Conservation (phyloP, 2,329 filamentous ascomycete genomes). For the Incumbomyces delicatus region DNA sequence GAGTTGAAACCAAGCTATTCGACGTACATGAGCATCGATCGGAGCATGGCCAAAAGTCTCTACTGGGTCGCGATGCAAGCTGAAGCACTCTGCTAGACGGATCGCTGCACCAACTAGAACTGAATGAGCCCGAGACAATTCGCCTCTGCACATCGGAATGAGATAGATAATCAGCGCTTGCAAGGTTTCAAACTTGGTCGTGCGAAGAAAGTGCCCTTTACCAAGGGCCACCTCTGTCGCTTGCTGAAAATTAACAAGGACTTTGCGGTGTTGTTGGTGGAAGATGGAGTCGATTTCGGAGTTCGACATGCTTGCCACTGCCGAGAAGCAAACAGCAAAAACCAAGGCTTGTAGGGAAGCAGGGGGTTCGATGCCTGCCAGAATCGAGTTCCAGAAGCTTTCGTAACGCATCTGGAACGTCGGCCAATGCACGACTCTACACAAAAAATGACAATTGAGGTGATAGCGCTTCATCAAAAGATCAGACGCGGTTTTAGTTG, state of each 20-base stretch:
- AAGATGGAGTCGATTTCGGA: constrained; percentile 43
- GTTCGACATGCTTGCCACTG: constrained; percentile 56
- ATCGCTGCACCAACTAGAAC: constrained; percentile 63
- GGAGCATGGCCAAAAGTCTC: constrained; percentile 52
- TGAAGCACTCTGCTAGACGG: constrained; percentile 68
- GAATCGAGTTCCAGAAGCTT: constrained; percentile 55
- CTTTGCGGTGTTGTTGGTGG: constrained; percentile 45
- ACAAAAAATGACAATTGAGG: constrained; percentile 56
- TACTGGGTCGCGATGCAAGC: constrained; percentile 60
- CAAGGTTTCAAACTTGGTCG: constrained; percentile 62
- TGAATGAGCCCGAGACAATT: constrained; percentile 64
- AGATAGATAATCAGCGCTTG: constrained; percentile 62
- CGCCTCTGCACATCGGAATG: constrained; percentile 61
- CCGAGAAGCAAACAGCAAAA: constrained; percentile 60
- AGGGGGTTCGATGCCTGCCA: constrained; percentile 50
- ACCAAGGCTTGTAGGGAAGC: constrained; percentile 58
- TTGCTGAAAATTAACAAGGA: constrained; percentile 55
- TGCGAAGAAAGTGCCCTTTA: constrained; percentile 61
- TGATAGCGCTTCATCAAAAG: constrained; percentile 59
- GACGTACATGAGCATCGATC: constrained; percentile 60
- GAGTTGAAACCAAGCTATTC: constrained; percentile 67
- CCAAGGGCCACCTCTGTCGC: constrained; percentile 58
- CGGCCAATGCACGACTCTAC: constrained; percentile 56
- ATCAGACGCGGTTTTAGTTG: constrained; percentile 48
- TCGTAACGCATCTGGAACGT: constrained; percentile 57